Conservation (phyloP, 78 protist genomes). For the Cavenderia fasciculata region DNA sequence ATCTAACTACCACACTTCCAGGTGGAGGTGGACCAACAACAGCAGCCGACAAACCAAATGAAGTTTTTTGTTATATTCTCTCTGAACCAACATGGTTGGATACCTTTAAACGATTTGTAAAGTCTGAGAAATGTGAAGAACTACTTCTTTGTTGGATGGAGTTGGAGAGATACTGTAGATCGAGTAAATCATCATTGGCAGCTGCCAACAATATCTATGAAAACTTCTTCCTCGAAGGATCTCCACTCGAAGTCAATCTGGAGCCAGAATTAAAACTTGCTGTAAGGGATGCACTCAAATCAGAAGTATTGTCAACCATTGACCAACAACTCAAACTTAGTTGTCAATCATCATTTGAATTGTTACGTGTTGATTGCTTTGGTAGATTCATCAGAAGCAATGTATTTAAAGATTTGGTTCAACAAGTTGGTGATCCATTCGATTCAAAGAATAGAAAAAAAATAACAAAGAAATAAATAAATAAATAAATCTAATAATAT, state of each 20-base stretch:
- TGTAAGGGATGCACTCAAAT: not conserved
- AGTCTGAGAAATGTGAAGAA: constrained; percentile 56
- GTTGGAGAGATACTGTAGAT: constrained; percentile 5
- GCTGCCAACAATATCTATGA: constrained; percentile 36
- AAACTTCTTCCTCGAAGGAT: constrained; percentile 50
- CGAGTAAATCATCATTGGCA: not conserved
- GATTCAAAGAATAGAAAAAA: constrained; percentile 38
- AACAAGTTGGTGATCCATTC: constrained; percentile 56
- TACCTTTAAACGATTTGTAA: constrained; percentile 44
- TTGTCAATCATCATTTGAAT: constrained; percentile 26
- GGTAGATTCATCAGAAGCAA: constrained; percentile 15
- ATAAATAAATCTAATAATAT: too few species aligned
- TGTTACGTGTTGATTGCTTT: constrained; percentile 30
- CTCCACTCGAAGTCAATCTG: constrained; percentile 50
- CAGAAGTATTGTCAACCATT: not conserved
- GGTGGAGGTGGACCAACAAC: not conserved
- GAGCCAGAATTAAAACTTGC: constrained; percentile 12
- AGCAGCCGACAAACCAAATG: constrained; percentile 7
- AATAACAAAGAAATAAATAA: constrained; percentile 7
- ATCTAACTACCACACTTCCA: not conserved
- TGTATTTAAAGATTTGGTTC: not conserved
- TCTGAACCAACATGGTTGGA: constrained; percentile 46
- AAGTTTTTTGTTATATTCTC: constrained; percentile 27
- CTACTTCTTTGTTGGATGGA: constrained; percentile 47
- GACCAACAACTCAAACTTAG: not conserved